phyloP scores from a whole-genome alignment of 2,329 filamentous ascomycete species.

The Colletotrichum siamense region DNA sequence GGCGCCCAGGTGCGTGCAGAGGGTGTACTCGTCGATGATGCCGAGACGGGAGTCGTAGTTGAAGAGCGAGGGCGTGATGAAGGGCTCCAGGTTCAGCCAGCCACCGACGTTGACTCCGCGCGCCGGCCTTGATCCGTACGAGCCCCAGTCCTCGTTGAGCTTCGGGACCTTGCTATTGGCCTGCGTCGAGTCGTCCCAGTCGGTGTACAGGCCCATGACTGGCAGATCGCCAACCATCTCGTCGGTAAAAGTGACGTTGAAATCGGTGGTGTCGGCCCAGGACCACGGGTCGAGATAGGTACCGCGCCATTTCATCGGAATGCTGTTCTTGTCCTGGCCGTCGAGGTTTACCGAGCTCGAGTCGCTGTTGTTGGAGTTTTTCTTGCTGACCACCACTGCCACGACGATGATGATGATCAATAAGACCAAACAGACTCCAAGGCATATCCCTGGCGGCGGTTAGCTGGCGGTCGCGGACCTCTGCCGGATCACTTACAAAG shows the following conservation, averaged over 20 bases:
- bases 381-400: constrained; percentile 70
- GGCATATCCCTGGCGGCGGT: constrained; percentile 56
- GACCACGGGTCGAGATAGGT: constrained; percentile 87
- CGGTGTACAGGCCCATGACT: constrained; percentile 84
- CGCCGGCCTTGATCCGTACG: constrained; percentile 80
- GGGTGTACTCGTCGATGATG: constrained; percentile 88
- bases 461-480: constrained; percentile 23
- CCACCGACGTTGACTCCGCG: constrained; percentile 92
- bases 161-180: constrained; percentile 83
- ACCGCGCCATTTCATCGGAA: constrained; percentile 72
- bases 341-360: constrained; percentile 46
- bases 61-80: constrained; percentile 94
- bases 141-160: constrained; percentile 75
- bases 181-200: constrained; percentile 82
- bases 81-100: constrained; percentile 93
- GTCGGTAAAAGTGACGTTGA: constrained; percentile 93
- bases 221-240: constrained; percentile 85
- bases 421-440: constrained; percentile 58
- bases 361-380: constrained; percentile 43
- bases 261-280: constrained; percentile 89
- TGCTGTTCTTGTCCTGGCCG: constrained; percentile 57
- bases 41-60: constrained; percentile 64
- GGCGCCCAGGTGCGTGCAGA: constrained; percentile 73
- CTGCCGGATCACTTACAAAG: constrained; percentile 57
- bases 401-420: constrained; percentile 72